Base-by-base conservation (phyloP, 768 basidiomycete genomes). In the Mycena filopes region DNA sequence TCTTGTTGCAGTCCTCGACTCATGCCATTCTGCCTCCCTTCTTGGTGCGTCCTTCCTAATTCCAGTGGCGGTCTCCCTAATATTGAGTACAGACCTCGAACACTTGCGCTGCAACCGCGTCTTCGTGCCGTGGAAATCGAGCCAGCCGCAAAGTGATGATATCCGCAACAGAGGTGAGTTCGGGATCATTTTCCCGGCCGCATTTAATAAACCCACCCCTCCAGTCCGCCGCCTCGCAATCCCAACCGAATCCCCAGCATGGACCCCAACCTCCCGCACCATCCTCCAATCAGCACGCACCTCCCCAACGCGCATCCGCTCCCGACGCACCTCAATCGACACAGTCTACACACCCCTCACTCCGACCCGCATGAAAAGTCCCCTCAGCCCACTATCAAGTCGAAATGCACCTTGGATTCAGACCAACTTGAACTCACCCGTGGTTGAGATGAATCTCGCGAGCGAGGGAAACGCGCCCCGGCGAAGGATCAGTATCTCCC, bases 11-110 rank as follows among this genome's bases (percentile, higher is more conserved):
- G 59, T 70, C 42, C 62, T 72, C 29, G 68, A 69, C 47, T 55
- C 68, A 16, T 70, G 74, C 54, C 71, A 73, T 59, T 74, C 74
- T 20, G 74, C 68, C 10, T 66, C 74, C 1, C 60, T 75, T 20
- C 69, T 75, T 20, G 73, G 74, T 75, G 41, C 20, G 62, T 60
- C 0, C n/a, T 28, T 1, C n/a, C 23, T 28, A 9, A 1, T 10
- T n/a, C 20, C 1, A 15, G 21, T 15, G 1, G 16, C 25, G 8
- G 8, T 23, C 21, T 25, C 15, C 33, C 18, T 21, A 20, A 20
- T 43, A 5, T 7, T 48, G 21, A 33, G 21, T 38, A 3, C 38
- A 69, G 68, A 65, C 36, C 58, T 69, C 20, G 64, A 69, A 20
- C 68, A 69, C 45, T 2, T 40, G 26, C 68, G 68, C 5, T 69